These are phyloP conservation scores for Candida chauliodis DNA, from an alignment of 805 yeast genomes.

Conservation along the genomic window DNA sequence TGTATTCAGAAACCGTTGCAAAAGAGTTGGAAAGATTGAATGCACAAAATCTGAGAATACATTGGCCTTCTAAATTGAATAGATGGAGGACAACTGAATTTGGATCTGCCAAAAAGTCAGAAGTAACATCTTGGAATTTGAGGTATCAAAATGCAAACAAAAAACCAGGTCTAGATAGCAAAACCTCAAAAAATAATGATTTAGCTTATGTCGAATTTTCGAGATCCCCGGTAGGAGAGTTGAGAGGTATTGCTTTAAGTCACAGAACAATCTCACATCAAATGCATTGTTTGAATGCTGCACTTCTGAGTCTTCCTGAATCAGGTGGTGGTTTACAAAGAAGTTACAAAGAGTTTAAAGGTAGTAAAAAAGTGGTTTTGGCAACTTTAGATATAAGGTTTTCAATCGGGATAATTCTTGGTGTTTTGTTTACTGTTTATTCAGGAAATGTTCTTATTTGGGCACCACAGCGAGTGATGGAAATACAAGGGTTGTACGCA, in stretches of 20 bases:
- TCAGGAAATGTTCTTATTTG: slow-evolving; percentile 80
- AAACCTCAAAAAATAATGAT: slow-evolving; percentile 33
- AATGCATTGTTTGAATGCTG: slow-evolving; percentile 69
- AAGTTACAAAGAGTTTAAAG: slow-evolving; percentile 26
- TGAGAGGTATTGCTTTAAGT: slow-evolving; percentile 89
- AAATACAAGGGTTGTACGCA: slow-evolving; percentile 84
- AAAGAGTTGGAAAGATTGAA: slow-evolving; percentile 69
- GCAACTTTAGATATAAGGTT: slow-evolving; percentile 42
- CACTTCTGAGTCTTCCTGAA: slow-evolving; percentile 64
- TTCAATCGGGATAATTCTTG: slow-evolving; percentile 82
- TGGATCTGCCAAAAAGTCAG: slow-evolving; percentile 53
- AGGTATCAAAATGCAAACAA: slow-evolving; percentile 12
- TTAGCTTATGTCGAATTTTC: slow-evolving; percentile 92
- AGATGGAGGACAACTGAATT: slow-evolving; percentile 86
- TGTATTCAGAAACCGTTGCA: slow-evolving; percentile 76
- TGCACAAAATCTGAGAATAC: slow-evolving; percentile 35
- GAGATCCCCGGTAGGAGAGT: slow-evolving; percentile 84
- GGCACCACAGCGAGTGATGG: slow-evolving; percentile 72
- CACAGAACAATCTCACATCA: slow-evolving; percentile 88
- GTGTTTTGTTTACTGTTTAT: slow-evolving; percentile 75
- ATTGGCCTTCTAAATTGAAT: slow-evolving; percentile 71
- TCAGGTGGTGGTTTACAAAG: slow-evolving; percentile 52
- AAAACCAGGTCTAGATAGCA: not conserved
- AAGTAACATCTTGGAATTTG: slow-evolving; percentile 23
- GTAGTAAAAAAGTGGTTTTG: slow-evolving; percentile 51